Evolutionary conservation across 2,329 filamentous ascomycete species (phyloP).

Genomic region (Colletotrichum liriopes): DNA sequence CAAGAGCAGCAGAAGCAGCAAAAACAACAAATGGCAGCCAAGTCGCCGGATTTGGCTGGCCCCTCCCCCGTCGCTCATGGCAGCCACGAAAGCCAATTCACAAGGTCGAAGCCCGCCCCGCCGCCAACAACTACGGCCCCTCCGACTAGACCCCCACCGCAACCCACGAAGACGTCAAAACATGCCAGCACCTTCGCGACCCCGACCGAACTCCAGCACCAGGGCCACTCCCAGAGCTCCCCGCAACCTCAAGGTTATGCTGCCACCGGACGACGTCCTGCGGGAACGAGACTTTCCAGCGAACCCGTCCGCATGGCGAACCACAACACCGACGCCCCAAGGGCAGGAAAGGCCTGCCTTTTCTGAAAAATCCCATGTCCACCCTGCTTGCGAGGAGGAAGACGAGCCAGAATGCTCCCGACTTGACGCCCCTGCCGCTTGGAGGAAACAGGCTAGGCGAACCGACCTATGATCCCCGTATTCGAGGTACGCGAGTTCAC

Average conservation of each 20-base stretch:
- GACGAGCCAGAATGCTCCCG: slow-evolving; percentile 64
- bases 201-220: slow-evolving; percentile 63
- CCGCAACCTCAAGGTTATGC: slow-evolving; percentile 35
- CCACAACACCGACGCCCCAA: slow-evolving; percentile 58
- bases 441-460: slow-evolving; percentile 57
- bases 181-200: slow-evolving; percentile 62
- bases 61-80: slow-evolving; percentile 3
- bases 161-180: slow-evolving; percentile 51
- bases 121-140: slow-evolving; percentile 56
- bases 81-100: slow-evolving; percentile 48
- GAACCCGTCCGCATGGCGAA: slow-evolving; percentile 56
- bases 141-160: slow-evolving; percentile 49
- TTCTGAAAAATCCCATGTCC: slow-evolving; percentile 73
- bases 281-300: slow-evolving; percentile 57
- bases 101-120: slow-evolving; percentile 52
- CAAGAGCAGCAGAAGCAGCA: slow-evolving; percentile 47
- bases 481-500: slow-evolving; percentile 75
- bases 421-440: slow-evolving; percentile 59
- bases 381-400: slow-evolving; percentile 72
- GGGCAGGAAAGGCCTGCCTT: slow-evolving; percentile 69
- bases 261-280: slow-evolving; percentile 59
- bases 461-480: slow-evolving; percentile 73
- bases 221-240: slow-evolving; percentile 19
- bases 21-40: slow-evolving; percentile 35
- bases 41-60: slow-evolving; percentile 29